Base-by-base conservation (phyloP, 352 stramenopile genomes). In the Thraustotheca clavata region DNA sequence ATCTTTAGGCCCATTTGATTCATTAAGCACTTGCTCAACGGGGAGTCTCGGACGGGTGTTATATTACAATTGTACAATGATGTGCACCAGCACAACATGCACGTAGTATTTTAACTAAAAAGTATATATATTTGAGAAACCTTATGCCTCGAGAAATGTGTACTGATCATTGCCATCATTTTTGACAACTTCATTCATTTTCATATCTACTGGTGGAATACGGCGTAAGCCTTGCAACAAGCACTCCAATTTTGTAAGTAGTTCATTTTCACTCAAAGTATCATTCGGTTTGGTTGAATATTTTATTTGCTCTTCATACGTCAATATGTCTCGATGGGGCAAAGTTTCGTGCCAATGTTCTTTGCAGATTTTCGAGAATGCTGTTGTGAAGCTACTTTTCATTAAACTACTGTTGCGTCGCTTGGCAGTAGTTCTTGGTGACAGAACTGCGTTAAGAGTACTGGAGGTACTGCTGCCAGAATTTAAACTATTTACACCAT, bases 231-330 rank as follows among this genome's bases (percentile, higher is more conserved):
- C 57, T 12, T 41, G 35, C 18, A 65, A 36, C 29, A 65, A 46
- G 26, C 57, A 65, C 27, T 65, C 41, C 27, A 65, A 36, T 20
- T 65, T 65, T 0, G 29, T 33, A 20, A 55, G 34, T 65, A 57
- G 36, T 27, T 65, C 57, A 22, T 65, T 46, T 1, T 9, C 33
- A 16, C 14, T 55, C 57, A 65, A 39, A 11, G 29, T 65, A n/a
- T 29, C 20, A 31, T 18, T 54, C 14, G 57, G 57, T 4, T 41
- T 39, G 8, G 57, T 33, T 31, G 57, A 11, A 32, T 65, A 65
- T 40, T 65, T 40, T 22, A 55, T 43, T 55, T 65, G 57, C 18
- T 65, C 35, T 33, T 65, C 57, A 35, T 65, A 65, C 57, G 57
- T 65, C 41, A 65, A 46, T 9, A 65, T 34, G 41, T 65, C 57